phyloP scores from a whole-genome alignment of 768 basidiomycete genomes.

The Austroboletus festivus region DNA sequence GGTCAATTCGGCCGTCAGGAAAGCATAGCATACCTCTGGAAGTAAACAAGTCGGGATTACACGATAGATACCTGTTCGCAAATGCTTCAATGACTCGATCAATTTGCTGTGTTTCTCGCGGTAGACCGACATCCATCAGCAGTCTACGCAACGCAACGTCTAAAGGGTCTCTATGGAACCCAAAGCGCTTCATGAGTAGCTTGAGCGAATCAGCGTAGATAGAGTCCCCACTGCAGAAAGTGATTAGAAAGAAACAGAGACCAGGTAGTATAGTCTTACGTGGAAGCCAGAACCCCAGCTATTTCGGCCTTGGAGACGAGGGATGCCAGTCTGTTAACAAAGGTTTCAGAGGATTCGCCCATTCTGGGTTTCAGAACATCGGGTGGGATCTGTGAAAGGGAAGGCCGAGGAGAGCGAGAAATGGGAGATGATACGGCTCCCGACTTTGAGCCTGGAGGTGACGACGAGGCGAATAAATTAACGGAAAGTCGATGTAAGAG shows the following conservation, averaged over 20 bases:
- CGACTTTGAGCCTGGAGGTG: conserved; percentile 31
- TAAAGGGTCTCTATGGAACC: conserved; percentile 76
- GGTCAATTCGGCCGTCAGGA: not conserved
- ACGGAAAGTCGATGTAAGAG: conserved; percentile 68
- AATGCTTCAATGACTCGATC: conserved; percentile 97
- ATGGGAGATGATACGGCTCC: conserved; percentile 20
- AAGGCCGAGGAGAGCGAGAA: conserved; percentile 43
- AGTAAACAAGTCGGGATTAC: conserved; percentile 78
- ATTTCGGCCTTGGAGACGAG: conserved; percentile 77
- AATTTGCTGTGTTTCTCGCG: conserved; percentile 96
- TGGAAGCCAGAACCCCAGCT: conserved; percentile 75
- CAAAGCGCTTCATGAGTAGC: conserved; percentile 71
- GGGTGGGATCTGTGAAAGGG: conserved; percentile 41
- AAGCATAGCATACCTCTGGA: conserved; percentile 57
- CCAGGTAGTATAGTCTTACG: conserved; percentile 43
- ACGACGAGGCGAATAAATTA: conserved; percentile 53
- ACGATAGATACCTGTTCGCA: conserved; percentile 75
- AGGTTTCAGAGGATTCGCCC: conserved; percentile 69
- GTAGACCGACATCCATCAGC: conserved; percentile 88
- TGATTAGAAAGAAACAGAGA: conserved; percentile 7
- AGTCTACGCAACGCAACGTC: conserved; percentile 89
- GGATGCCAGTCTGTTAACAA: conserved; percentile 60
- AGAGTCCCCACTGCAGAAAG: conserved; percentile 54
- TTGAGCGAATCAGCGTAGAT: conserved; percentile 70
- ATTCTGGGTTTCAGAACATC: conserved; percentile 52